Evolutionary conservation across 768 basidiomycete genomes (phyloP).

Genomic region (Lentinula sp.): DNA sequence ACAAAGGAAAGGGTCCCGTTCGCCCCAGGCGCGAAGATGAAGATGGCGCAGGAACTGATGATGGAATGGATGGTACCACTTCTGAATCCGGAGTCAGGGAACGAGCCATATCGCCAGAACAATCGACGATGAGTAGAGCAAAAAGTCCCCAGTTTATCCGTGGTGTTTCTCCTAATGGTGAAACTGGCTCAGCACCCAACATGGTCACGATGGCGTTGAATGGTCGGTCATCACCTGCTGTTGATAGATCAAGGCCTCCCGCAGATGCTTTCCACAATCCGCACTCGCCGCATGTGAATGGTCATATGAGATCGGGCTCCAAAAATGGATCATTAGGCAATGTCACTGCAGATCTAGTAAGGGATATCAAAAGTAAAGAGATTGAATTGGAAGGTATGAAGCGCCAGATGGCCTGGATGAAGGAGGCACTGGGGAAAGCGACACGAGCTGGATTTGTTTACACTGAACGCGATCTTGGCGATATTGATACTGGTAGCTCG

Average conservation of each 20-base stretch:
- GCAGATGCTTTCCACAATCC: slow-evolving; percentile 46
- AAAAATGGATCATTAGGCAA: slow-evolving; percentile 58
- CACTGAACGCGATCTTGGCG: slow-evolving; percentile 39
- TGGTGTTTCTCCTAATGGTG: slow-evolving; percentile 52
- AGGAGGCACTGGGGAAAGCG: slow-evolving; percentile 70
- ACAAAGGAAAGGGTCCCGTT: slow-evolving; percentile 45
- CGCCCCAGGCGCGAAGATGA: slow-evolving; percentile 28
- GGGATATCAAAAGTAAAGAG: slow-evolving; percentile 80
- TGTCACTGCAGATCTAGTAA: slow-evolving; percentile 67
- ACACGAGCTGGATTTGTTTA: slow-evolving; percentile 73
- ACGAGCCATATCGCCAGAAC: slow-evolving; percentile 55
- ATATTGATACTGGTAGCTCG: slow-evolving; percentile 37
- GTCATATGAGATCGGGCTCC: slow-evolving; percentile 37
- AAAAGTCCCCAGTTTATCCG: slow-evolving; percentile 56
- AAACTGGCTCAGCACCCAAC: slow-evolving; percentile 38
- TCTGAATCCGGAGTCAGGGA: slow-evolving; percentile 35
- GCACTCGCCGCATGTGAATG: slow-evolving; percentile 36
- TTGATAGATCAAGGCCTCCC: slow-evolving; percentile 48
- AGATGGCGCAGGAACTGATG: slow-evolving; percentile 31
- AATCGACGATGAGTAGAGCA: slow-evolving; percentile 31
- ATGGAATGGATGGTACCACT: slow-evolving; percentile 38
- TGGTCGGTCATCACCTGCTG: slow-evolving; percentile 51
- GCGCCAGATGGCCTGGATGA: slow-evolving; percentile 83
- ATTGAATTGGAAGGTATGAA: slow-evolving; percentile 70
- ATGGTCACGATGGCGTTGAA: slow-evolving; percentile 54